Evolutionary conservation across 306 rosid genomes (phyloP), one percentile per base, ranked within the genome.

Genomic region (Macrotyloma uniflorum): DNA sequence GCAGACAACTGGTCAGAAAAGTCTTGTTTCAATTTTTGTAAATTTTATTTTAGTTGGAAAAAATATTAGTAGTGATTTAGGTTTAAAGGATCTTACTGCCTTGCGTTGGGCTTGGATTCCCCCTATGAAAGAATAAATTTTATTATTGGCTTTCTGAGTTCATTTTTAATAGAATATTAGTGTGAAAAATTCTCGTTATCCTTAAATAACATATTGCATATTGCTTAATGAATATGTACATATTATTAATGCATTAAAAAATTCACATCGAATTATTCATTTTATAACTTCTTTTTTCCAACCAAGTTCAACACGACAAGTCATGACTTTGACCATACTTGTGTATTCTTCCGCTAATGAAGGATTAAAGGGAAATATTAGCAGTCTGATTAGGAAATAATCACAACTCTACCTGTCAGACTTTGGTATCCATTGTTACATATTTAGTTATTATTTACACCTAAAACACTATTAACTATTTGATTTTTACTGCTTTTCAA

Each of bases 301-400:
- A 68, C 45, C 32, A 43, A 45, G 24, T 46, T 69, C 57, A 45
- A 69, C 22, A 46, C 23, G 36, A 46, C 3, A 30, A 19, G 26
- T 15, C 61, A 57, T 3, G 53, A 42, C 65, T 59, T 59, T 46
- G 77, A 69, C 82, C 82, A 57, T 0, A 10, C 42, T 40, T 30
- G 7, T 38, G 58, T 40, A 20, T 30, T 68, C 20, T 47, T 58
- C 30, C 42, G 32, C 36, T 19, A 53, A 14, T 50, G 30, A 65
- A 32, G 68, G 45, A 62, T 33, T 7, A 22, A 8, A 23, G 38
- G 20, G 14, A 2, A 53, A 38, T 2, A 7, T 30, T 38, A 7
- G 20, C 14, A 5, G 36, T 35, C 14, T 16, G 30, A 68, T 26
- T 24, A 14, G 51, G 24, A 23, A 67, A 23, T 45, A 67, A 13